Base-by-base conservation (phyloP, 2,329 filamentous ascomycete species). In the Xylariaceae sp. region DNA sequence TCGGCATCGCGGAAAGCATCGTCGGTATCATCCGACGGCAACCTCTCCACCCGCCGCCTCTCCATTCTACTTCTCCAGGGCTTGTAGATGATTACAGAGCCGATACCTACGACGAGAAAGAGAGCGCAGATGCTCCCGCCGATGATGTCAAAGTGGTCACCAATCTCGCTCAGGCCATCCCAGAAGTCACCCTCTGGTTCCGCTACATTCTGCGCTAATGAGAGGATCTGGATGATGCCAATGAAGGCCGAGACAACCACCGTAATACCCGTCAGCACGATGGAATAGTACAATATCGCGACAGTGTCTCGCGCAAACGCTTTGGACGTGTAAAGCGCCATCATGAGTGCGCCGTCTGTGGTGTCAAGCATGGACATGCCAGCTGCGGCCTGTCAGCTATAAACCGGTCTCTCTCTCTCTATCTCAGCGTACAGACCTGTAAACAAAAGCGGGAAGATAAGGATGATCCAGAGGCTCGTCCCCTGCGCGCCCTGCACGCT, bases 281-380 rank as follows among this genome's bases (percentile, higher is more conserved):
- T 89, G 12, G 91, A 96, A 75, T 97, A 98, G 75, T 98, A 98
- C 1, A 96, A 77, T 45, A 97, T 93, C 0, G 93, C 92, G n/a
- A 98, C 85, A 1, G 83, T 83, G 67, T 98, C 93, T 54, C 89
- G 81, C 0, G 90, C 87, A 45, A 96, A 87, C 26, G 89, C 79
- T 58, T 84, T 90, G 40, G 88, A 89, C 0, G 93, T 92, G 74
- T 99, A 98, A 1, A 98, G 79, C 0, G 89, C 88, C 85, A 96
- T 93, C 93, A 98, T 98, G 19, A 97, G 80, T 1, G 93, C 93
- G 20, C 93, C 93, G 66, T 98, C 95, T 0, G 88, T 89, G 0
- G 93, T 97, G 73, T 98, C 95, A 5, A 98, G 79, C 20, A 98
- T 81, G 72, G 93, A 97, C 95, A 99, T 98, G 56, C 91, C 95